Conservation (phyloP, 129 eudicot species). For the Lactuca sativa region DNA sequence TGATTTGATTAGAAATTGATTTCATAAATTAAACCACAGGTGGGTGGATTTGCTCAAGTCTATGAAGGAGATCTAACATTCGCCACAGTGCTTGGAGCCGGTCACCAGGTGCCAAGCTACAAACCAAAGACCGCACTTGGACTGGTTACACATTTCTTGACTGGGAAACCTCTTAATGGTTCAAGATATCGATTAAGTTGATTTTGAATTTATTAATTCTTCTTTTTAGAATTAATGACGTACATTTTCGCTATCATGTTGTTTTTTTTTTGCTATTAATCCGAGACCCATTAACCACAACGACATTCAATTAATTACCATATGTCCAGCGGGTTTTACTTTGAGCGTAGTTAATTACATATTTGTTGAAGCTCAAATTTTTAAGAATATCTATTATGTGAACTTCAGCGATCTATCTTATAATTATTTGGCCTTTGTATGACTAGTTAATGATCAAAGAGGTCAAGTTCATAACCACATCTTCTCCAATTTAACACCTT, state of each 20-base stretch:
- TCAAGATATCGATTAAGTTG: neutral
- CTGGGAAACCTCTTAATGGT: slow-evolving; percentile 44
- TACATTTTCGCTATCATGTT: neutral
- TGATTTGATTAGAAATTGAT: neutral
- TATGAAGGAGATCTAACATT: slow-evolving; percentile 67
- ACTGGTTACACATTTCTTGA: slow-evolving; percentile 54
- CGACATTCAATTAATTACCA: no score
- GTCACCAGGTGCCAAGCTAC: slow-evolving; percentile 86
- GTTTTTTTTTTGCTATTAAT: no score
- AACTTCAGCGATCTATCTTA: no score
- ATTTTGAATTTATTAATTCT: neutral
- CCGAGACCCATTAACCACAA: no score
- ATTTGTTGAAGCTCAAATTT: no score
- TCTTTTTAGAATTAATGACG: neutral
- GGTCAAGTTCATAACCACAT: no score
- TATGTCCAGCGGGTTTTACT: no score
- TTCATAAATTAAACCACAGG: slow-evolving; percentile 30
- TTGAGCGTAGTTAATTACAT: no score
- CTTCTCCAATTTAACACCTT: no score
- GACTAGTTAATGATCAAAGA: no score
- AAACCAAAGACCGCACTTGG: slow-evolving; percentile 63
- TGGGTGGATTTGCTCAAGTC: slow-evolving; percentile 67
- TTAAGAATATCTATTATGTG: no score
- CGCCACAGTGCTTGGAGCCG: slow-evolving; percentile 82
- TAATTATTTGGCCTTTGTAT: no score